Conservation (phyloP, 2,329 filamentous ascomycete genomes). For the Ascochyta pisi region DNA sequence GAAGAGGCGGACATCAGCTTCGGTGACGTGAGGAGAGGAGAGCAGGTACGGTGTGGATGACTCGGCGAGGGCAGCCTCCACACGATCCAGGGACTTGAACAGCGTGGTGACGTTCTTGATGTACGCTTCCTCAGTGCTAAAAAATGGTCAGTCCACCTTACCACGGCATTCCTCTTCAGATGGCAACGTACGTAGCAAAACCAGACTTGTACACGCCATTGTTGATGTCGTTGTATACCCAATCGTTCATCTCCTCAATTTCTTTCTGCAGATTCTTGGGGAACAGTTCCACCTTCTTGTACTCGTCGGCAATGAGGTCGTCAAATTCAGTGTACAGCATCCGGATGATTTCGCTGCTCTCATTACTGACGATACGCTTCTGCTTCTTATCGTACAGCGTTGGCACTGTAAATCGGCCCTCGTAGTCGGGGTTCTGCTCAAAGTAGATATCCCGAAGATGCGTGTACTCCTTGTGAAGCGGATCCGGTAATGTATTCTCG, state of each 20-base stretch:
- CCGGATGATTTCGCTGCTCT: conserved; percentile 89
- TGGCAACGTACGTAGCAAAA: conserved; percentile 55
- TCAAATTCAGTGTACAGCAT: conserved; percentile 89
- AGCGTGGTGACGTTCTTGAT: conserved; percentile 54
- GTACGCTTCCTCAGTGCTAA: conserved; percentile 58
- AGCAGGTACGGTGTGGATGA: conserved; percentile 56
- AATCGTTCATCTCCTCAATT: conserved; percentile 59
- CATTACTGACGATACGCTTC: conserved; percentile 84
- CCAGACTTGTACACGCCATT: conserved; percentile 61
- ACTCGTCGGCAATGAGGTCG: conserved; percentile 53
- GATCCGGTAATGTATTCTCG: conserved; percentile 65
- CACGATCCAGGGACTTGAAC: conserved; percentile 58
- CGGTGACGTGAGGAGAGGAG: conserved; percentile 54
- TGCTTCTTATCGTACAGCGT: conserved; percentile 81
- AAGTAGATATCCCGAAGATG: conserved; percentile 84
- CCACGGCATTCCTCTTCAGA: neutral
- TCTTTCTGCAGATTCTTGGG: conserved; percentile 53
- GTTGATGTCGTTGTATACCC: conserved; percentile 61
- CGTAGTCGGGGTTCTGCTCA: conserved; percentile 72
- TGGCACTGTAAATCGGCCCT: conserved; percentile 85
- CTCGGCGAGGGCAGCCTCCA: conserved; percentile 52
- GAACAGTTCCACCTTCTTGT: conserved; percentile 54
- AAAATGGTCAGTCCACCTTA: too few relatives aligned
- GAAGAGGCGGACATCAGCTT: conserved; percentile 60
- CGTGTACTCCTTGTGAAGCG: conserved; percentile 71